A percentile compares a stretch with the other conserved stretches of the same genome.
phyloP scores from a whole-genome alignment of 2,329 filamentous ascomycete genomes.

The Xylaria sp. region DNA sequence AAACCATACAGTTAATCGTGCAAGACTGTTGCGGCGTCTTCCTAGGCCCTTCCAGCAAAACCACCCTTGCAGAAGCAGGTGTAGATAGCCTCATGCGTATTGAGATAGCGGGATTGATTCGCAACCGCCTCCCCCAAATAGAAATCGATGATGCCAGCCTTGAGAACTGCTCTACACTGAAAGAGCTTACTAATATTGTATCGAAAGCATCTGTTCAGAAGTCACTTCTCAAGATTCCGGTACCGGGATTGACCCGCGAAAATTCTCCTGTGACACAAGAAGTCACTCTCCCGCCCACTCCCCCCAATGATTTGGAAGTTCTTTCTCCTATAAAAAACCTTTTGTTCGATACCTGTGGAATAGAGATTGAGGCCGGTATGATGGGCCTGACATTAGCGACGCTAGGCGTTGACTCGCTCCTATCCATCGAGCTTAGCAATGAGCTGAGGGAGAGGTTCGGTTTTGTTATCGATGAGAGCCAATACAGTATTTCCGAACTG shows the following conservation, averaged over 20 bases:
- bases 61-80: constrained; percentile 31
- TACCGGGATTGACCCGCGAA: neutral
- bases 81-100: constrained; percentile 39
- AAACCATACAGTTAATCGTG: constrained; percentile 3
- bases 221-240: neutral
- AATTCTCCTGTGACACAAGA: neutral
- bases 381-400: constrained; percentile 19
- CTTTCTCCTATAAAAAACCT: constrained; percentile 20
- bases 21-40: constrained; percentile 1
- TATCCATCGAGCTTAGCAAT: constrained; percentile 35
- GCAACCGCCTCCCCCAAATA: constrained; percentile 5
- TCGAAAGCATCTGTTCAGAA: constrained; percentile 2
- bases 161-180: constrained; percentile 16
- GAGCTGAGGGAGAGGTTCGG: constrained; percentile 32
- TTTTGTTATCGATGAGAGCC: constrained; percentile 27
- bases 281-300: neutral
- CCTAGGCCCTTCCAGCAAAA: neutral
- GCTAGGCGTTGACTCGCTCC: constrained; percentile 37
- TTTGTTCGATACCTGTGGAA: constrained; percentile 35
- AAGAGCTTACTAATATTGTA: constrained; percentile 3
- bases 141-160: constrained; percentile 9
- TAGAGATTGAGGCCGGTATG: constrained; percentile 27
- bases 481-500: constrained; percentile 19
- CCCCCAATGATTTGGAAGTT: neutral
- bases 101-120: constrained; percentile 30